A percentile compares a stretch with the other conserved stretches of the same genome.
phyloP scores from a whole-genome alignment of 2,329 filamentous ascomycete genomes.

The Cercospora sesami region DNA sequence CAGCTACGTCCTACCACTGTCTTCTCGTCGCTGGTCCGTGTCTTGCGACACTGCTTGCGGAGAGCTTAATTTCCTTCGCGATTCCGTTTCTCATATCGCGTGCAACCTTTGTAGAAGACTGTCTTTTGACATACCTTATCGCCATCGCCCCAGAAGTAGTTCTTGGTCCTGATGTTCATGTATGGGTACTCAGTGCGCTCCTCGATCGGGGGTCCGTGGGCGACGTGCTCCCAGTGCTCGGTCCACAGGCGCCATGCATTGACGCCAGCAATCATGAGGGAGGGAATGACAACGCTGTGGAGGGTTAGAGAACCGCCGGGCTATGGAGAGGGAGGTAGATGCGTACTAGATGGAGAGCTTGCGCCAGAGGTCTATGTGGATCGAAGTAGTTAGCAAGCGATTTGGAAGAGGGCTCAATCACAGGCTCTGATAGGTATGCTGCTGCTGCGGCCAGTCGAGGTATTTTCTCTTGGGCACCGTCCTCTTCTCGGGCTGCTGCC shows the following conservation, averaged over 20 bases:
- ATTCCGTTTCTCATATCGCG: neutral
- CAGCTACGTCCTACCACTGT: neutral
- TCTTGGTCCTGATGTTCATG: slow-evolving; percentile 97
- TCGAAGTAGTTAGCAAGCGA: neutral
- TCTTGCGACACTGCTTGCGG: neutral
- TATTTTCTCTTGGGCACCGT: neutral
- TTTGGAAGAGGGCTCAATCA: neutral
- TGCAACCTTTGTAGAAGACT: neutral
- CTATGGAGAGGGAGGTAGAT: slow-evolving; percentile 4
- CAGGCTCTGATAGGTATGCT: neutral
- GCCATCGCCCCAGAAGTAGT: slow-evolving; percentile 91
- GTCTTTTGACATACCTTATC: slow-evolving; percentile 71
- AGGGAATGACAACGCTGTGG: slow-evolving; percentile 63
- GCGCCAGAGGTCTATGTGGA: slow-evolving; percentile 75
- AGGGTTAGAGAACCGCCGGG: slow-evolving; percentile 9
- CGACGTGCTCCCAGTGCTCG: slow-evolving; percentile 96
- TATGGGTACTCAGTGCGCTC: slow-evolving; percentile 92
- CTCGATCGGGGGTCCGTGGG: slow-evolving; percentile 80
- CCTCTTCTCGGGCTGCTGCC: neutral
- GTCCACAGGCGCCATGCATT: slow-evolving; percentile 92
- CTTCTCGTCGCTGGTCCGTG: slow-evolving; percentile 10
- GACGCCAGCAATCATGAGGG: slow-evolving; percentile 66
- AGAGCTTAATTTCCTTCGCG: neutral
- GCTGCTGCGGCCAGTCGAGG: neutral
- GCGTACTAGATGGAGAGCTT: slow-evolving; percentile 95